Evolutionary conservation across 2,329 filamentous ascomycete species (phyloP).

Genomic region (Metarhizium brunneum): DNA sequence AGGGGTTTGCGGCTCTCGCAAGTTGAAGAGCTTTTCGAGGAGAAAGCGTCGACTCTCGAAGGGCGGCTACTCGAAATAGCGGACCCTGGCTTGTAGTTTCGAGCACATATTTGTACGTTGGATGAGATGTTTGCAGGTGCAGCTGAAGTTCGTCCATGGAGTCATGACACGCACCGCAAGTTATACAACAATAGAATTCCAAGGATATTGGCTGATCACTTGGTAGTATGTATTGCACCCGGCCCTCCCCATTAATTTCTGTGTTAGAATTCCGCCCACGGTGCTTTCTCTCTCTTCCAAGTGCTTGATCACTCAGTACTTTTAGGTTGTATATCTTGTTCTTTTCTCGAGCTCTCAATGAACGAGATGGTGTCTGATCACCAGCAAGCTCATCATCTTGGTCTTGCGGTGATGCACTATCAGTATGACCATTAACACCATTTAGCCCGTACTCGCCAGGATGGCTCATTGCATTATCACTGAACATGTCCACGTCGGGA

Average conservation of each 20-base stretch:
- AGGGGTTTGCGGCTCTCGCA: constrained; percentile 30
- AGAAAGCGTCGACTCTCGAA: constrained; percentile 16
- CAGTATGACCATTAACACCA: constrained; percentile 11
- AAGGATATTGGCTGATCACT: constrained; percentile 34
- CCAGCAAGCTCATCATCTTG: constrained; percentile 36
- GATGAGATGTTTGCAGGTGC: constrained; percentile 37
- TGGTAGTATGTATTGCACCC: constrained; percentile 36
- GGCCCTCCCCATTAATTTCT: constrained; percentile 25
- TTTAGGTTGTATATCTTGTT: constrained; percentile 52
- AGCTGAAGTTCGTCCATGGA: constrained; percentile 37
- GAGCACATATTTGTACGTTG: constrained; percentile 33
- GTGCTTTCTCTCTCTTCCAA: constrained; percentile 41
- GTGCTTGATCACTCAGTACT: constrained; percentile 46
- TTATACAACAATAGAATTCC: constrained; percentile 41
- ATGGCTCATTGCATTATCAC: constrained; percentile 14
- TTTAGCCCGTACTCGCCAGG: constrained; percentile 12
- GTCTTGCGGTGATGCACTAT: constrained; percentile 24
- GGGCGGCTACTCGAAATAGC: constrained; percentile 29
- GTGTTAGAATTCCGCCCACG: constrained; percentile 15
- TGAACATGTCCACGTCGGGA: constrained; percentile 18
- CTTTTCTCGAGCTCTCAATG: constrained; percentile 36
- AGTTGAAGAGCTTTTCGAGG: constrained; percentile 32
- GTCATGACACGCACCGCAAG: constrained; percentile 38
- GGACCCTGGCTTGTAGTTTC: constrained; percentile 26
- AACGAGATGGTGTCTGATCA: constrained; percentile 42